Conservation (phyloP, 805 yeast species). For the Yarrowia sp. region DNA sequence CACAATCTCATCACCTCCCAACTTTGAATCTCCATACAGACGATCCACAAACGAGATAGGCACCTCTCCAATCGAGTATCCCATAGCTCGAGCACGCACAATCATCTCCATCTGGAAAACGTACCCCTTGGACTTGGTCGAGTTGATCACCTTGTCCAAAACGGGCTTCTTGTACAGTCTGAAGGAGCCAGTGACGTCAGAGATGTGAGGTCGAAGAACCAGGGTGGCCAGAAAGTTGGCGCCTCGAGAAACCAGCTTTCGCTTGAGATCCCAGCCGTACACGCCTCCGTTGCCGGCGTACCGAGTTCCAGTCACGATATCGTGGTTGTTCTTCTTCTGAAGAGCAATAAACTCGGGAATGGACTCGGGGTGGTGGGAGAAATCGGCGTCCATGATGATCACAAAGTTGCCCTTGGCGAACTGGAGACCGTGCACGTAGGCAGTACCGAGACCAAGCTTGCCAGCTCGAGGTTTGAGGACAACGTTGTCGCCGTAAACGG, state of each 20-base stretch:
- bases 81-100: constrained; percentile 74
- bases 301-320: constrained; percentile 55
- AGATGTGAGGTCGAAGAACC: constrained; percentile 66
- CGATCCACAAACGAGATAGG: constrained; percentile 78
- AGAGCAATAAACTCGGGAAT: constrained; percentile 70
- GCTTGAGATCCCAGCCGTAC: constrained; percentile 78
- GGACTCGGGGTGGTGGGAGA: constrained; percentile 77
- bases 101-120: constrained; percentile 89
- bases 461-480: constrained; percentile 71
- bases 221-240: constrained; percentile 76
- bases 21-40: constrained; percentile 72
- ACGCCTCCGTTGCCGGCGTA: constrained; percentile 82
- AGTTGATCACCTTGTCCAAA: constrained; percentile 61
- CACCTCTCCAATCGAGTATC: constrained; percentile 72
- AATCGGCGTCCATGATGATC: constrained; percentile 81
- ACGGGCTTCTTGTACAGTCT: constrained; percentile 71
- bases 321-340: constrained; percentile 47
- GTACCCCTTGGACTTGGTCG: constrained; percentile 71
- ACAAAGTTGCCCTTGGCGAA: constrained; percentile 71
- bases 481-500: constrained; percentile 60
- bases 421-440: constrained; percentile 74
- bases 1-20: constrained; percentile 78
- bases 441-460: constrained; percentile 76
- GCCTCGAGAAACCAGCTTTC: constrained; percentile 74
- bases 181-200: constrained; percentile 75